Evolutionary conservation across 495 filamentous ascomycete genomes (phyloP), one percentile per base, ranked within the genome.

Genomic region (Apiosordaria backusii): DNA sequence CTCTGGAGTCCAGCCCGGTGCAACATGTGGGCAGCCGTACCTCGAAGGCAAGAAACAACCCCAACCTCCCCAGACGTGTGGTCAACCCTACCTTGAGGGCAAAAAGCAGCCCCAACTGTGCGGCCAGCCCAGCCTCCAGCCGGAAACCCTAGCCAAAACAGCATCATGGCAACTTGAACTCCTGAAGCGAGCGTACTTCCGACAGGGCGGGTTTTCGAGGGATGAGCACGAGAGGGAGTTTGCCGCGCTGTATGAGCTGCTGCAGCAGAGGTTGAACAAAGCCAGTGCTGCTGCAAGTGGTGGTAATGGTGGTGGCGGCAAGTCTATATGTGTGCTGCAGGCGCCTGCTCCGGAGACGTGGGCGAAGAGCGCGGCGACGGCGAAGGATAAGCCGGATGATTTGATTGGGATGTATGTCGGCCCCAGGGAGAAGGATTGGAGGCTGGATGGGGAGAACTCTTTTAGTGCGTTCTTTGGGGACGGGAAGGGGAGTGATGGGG

Each of bases 81-180:
- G 35, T 13, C 35, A 45, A 15, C 35, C 35, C 6, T 45, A 45
- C 1, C 6, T 45, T 7, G 35, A 45, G 35, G 7, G 16, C 7
- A 55, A 55, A n/a, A 19, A 55, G 52, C 52, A 55, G 18, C 52
- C 52, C 9, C 52, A 21, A 22, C 10, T 50, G 18, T 24, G 19
- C 53, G 22, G 10, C 25, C 60, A 52, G 19, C 53, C 26, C 4
- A 6, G 4, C 24, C 60, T 82, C 19, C 78, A 82, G 53, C 78
- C 78, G 64, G 79, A 84, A 19, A 77, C 67, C 13, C 76, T 74
- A 0, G 71, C 79, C 15, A 73, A 79, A 25, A 77, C 75, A 3
- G 82, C 78, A 0, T 76, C 71, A 5, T 80, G 79, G 68, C 82
- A 86, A 50, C 73, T 87, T 23, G 79, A 83, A 58, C 71, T 86